Evolutionary conservation across 768 basidiomycete species (phyloP).

Genomic region (Grammothele lineata): DNA sequence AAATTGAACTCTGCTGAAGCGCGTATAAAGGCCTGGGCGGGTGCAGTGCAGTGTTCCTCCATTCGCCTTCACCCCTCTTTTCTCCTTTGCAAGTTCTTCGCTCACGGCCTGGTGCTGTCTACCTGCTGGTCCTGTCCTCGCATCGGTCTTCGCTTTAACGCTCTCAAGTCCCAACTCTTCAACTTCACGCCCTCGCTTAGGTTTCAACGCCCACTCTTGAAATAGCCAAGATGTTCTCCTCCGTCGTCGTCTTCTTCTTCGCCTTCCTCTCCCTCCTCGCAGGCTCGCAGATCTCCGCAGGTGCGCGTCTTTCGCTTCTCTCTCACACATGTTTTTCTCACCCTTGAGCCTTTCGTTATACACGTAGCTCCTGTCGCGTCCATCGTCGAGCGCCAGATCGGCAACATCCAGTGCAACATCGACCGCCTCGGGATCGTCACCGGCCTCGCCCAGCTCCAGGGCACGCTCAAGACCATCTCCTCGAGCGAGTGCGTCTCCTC

Average conservation of each 20-base stretch:
- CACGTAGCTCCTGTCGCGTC: constrained; percentile 6
- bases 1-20: too few relatives aligned
- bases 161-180: too few relatives aligned
- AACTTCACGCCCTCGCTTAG: background rate
- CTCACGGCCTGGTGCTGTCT: constrained; percentile 4
- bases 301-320: background rate
- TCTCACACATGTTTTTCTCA: background rate
- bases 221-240: constrained; percentile 5
- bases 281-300: constrained; percentile 9
- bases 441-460: constrained; percentile 18
- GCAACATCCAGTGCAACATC: constrained; percentile 30
- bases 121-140: background rate
- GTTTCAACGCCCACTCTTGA: background rate
- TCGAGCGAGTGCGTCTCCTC: constrained; percentile 14
- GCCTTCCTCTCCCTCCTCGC: constrained; percentile 10
- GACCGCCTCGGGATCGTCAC: constrained; percentile 29
- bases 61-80: too few relatives aligned
- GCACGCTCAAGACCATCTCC: constrained; percentile 19
- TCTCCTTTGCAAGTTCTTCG: background rate
- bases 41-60: too few relatives aligned
- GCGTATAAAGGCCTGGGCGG: too few relatives aligned
- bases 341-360: too few relatives aligned
- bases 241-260: constrained; percentile 6
- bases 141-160: background rate
- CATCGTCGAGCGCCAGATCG: constrained; percentile 25